Evolutionary conservation across 495 filamentous ascomycete species (phyloP).

Genomic region (Cryomyces minteri): DNA sequence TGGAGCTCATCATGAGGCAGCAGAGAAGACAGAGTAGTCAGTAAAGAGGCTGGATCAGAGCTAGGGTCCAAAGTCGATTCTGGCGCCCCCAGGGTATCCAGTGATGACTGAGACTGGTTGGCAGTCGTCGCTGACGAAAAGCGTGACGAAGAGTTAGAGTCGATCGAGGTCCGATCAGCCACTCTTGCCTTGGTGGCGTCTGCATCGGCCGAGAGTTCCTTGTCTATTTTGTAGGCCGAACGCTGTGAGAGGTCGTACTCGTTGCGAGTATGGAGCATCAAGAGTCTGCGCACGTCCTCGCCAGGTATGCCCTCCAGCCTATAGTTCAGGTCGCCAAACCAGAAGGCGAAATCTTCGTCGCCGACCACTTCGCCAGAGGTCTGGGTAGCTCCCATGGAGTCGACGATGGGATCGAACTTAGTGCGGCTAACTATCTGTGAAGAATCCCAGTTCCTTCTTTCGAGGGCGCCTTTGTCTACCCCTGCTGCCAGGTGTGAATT

Average conservation of each 20-base stretch:
- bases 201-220: slow-evolving; percentile 13
- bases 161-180: neutral
- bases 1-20: slow-evolving; percentile 80
- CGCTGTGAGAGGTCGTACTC: slow-evolving; percentile 38
- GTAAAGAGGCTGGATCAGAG: slow-evolving; percentile 46
- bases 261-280: slow-evolving; percentile 65
- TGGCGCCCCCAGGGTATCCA: neutral
- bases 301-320: slow-evolving; percentile 74
- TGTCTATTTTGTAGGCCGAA: slow-evolving; percentile 17
- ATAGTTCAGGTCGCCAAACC: slow-evolving; percentile 96
- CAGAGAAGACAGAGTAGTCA: slow-evolving; percentile 70
- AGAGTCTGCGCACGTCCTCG: slow-evolving; percentile 70
- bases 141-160: neutral
- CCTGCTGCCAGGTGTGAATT: slow-evolving; percentile 86
- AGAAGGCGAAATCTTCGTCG: slow-evolving; percentile 82
- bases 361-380: slow-evolving; percentile 50
- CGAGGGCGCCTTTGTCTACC: slow-evolving; percentile 52
- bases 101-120: neutral
- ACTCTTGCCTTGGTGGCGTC: neutral
- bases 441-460: slow-evolving; percentile 81
- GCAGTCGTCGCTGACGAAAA: neutral
- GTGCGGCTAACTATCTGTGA: slow-evolving; percentile 55
- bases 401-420: slow-evolving; percentile 50
- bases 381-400: slow-evolving; percentile 30
- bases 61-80: slow-evolving; percentile 12